Percentiles rank a stretch among this genome's conserved stretches.
phyloP scores from a whole-genome alignment of 495 filamentous ascomycete genomes.

The Parathielavia appendiculata region DNA sequence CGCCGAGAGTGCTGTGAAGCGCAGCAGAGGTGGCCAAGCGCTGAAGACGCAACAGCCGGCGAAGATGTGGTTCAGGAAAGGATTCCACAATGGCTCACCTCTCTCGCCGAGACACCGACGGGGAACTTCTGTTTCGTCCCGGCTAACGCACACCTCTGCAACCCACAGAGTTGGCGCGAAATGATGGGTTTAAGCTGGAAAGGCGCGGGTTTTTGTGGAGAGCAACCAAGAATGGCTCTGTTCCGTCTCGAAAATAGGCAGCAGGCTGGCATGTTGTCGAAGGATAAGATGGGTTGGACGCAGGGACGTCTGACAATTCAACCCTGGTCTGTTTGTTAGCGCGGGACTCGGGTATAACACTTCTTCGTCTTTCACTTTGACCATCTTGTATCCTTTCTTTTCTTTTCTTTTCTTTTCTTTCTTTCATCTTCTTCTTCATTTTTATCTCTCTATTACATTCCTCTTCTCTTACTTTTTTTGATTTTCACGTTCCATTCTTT shows the following conservation, averaged over 20 bases:
- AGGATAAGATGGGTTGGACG: too few relatives aligned
- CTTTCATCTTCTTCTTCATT: too few relatives aligned
- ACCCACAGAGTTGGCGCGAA: constrained; percentile 7
- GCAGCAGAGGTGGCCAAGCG: constrained; percentile 1
- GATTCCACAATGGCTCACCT: constrained; percentile 20
- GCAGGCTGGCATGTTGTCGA: too few relatives aligned
- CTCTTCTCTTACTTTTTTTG: too few relatives aligned
- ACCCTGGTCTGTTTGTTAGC: too few relatives aligned
- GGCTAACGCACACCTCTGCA: constrained; percentile 6
- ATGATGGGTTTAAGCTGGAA: constrained; percentile 6
- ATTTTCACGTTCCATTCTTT: too few relatives aligned
- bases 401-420: too few relatives aligned
- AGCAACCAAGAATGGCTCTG: constrained; percentile 9
- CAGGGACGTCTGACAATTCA: too few relatives aligned
- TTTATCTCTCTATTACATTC: too few relatives aligned
- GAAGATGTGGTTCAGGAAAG: constrained; percentile 13
- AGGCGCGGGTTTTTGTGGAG: constrained; percentile 17
- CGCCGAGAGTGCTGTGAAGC: constrained; percentile 8
- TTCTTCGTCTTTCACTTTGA: too few relatives aligned
- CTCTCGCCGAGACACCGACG: background rate
- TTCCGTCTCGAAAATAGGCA: background rate
- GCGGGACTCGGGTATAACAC: too few relatives aligned
- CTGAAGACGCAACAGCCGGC: background rate
- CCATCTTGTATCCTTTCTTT: too few relatives aligned
- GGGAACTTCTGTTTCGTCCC: background rate